Percentiles rank a stretch among this genome's conserved stretches.
phyloP scores from a whole-genome alignment of 208 protist genomes.

The Eutreptiella sp. region DNA sequence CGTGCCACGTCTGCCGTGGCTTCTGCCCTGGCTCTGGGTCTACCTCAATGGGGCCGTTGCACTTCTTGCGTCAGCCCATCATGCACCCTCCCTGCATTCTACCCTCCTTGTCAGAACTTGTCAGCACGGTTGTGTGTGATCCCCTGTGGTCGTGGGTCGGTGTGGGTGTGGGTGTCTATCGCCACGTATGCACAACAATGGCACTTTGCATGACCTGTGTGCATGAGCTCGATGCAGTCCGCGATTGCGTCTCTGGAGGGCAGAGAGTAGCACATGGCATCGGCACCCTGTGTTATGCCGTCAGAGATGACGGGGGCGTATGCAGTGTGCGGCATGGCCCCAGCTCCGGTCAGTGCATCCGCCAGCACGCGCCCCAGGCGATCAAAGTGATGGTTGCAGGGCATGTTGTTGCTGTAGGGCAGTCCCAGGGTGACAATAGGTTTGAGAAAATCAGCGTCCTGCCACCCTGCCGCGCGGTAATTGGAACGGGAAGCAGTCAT shows the following conservation, averaged over 20 bases:
- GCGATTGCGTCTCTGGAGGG: slow-evolving; percentile 30
- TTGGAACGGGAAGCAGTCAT: background rate
- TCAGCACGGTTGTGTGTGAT: too few relatives aligned
- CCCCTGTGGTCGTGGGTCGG: too few relatives aligned
- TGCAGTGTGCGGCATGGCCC: background rate
- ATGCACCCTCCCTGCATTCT: too few relatives aligned
- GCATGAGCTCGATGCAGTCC: slow-evolving; percentile 37
- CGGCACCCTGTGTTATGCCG: slow-evolving; percentile 18
- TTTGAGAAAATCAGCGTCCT: slow-evolving; percentile 26
- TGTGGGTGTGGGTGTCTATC: slow-evolving; percentile 26
- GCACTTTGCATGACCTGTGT: slow-evolving; percentile 26
- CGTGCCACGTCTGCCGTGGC: too few relatives aligned
- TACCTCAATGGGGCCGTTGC: too few relatives aligned
- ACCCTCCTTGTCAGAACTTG: too few relatives aligned
- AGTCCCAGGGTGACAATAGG: slow-evolving; percentile 26
- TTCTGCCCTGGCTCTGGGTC: too few relatives aligned
- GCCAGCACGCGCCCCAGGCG: slow-evolving; percentile 2
- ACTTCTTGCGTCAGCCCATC: too few relatives aligned
- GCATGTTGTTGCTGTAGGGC: slow-evolving; percentile 24
- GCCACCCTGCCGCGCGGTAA: slow-evolving; percentile 17
- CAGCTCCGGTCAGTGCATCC: background rate
- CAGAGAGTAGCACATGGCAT: slow-evolving; percentile 36
- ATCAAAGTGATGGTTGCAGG: slow-evolving; percentile 27
- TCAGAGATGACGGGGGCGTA: slow-evolving; percentile 17
- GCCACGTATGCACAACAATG: too few relatives aligned